phyloP scores from a whole-genome alignment of 1,139 yeast genomes.

The Magnusiomyces clavatus region DNA sequence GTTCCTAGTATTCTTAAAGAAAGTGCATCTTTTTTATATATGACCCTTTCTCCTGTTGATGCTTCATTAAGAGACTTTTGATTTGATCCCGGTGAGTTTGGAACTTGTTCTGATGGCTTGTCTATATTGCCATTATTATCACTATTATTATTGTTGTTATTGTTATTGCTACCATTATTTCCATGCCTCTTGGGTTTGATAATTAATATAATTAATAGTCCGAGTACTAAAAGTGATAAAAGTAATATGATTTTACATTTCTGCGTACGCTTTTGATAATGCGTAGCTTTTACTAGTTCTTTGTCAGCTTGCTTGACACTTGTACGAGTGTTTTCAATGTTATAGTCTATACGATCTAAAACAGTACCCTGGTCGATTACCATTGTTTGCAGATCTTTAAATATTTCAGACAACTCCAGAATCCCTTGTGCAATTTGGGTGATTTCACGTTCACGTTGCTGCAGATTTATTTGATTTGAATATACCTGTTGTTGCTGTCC shows the following conservation, averaged over 20 bases:
- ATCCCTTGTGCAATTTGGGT: constrained; percentile 90
- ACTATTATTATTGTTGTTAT: too few relatives aligned
- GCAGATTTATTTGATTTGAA: constrained; percentile 14
- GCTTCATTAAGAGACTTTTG: too few relatives aligned
- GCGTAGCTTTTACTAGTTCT: constrained; percentile 67
- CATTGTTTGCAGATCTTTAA: constrained; percentile 84
- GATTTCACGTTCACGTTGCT: constrained; percentile 82
- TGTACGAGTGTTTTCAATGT: constrained; percentile 67
- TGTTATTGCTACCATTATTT: too few relatives aligned
- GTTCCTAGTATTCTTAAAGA: too few relatives aligned
- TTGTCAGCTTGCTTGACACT: constrained; percentile 71
- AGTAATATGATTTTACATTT: constrained; percentile 83
- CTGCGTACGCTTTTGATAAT: constrained; percentile 80
- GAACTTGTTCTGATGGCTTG: too few relatives aligned
- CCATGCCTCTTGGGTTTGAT: constrained; percentile 48
- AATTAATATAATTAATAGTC: constrained; percentile 61
- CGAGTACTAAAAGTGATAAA: constrained; percentile 60
- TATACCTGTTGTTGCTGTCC: constrained; percentile 8
- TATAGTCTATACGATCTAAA: constrained; percentile 87
- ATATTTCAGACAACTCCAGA: constrained; percentile 83
- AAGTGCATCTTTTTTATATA: too few relatives aligned
- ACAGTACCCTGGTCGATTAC: constrained; percentile 94
- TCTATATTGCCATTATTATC: too few relatives aligned
- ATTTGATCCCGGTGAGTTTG: too few relatives aligned
- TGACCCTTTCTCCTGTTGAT: too few relatives aligned